Evolutionary conservation across 306 rosid species (phyloP), one percentile per base, ranked within the genome.

Genomic region (Dalbergia cultrata): DNA sequence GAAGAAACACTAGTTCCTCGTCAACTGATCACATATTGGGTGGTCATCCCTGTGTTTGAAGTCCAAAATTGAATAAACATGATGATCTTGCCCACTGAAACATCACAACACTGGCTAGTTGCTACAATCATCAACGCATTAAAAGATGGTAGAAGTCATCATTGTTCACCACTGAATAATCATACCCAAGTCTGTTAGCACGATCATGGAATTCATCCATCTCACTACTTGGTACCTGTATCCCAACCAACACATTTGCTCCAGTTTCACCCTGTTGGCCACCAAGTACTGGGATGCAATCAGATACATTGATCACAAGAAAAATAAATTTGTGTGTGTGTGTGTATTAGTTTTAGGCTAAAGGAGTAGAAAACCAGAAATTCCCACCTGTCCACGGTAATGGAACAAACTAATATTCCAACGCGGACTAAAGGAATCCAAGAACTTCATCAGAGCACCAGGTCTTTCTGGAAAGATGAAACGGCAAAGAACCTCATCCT

Each of bases 361-460:
- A 59, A 64, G 13, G 26, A 75, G 52, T 37, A 21, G 19, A 35
- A 33, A 56, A 72, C 18, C 35, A 53, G 56, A 56, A 63, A 72
- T 73, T 56, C 84, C 8, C 19, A 95, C 99, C 97, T 90, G 78
- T 10, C 82, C 94, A 60, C 97, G 97, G 47, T 96, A 93, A 79
- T 93, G 97, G 87, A 96, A 93, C 86, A 92, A 81, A 86, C 88
- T 89, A 75, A 96, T 96, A 86, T 96, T 90, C 98, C 99, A 95
- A 61, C 93, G 94, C 2, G 98, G 99, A 85, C 98, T 90, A 64
- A 96, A 88, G 41, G 90, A 69, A 34, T 93, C 97, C 82, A 96
- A 90, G 82, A 96, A 96, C 80, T 92, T 92, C 95, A 88, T 79
- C 72, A 93, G 81, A 54, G 98, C 89, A 81, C 98, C 99, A 1